Conservation (phyloP, 768 basidiomycete species). For the Trametes meyenii region DNA sequence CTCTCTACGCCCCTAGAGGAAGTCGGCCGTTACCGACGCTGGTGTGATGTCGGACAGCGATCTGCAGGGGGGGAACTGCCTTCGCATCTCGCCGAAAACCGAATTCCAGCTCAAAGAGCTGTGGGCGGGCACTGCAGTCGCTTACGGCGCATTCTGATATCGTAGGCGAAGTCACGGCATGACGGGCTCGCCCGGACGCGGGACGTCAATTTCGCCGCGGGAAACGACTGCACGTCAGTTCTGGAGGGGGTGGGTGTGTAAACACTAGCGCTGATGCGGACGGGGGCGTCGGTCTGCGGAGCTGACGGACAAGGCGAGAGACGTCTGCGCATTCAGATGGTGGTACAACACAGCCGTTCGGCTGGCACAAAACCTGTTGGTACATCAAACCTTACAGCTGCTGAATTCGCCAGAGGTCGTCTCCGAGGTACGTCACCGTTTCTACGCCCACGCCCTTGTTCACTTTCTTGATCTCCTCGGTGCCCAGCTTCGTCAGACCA, state of each 20-base stretch:
- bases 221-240: not conserved
- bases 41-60: not conserved
- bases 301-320: not conserved
- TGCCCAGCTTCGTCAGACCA: conserved; percentile 79
- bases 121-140: not conserved
- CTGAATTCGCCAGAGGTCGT: conserved; percentile 81
- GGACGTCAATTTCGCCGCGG: not conserved
- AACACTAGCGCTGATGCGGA: not conserved
- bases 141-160: not conserved
- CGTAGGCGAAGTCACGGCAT: not conserved
- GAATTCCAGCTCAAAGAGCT: not conserved
- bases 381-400: conserved; percentile 46
- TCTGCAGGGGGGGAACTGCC: not conserved
- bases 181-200: not conserved
- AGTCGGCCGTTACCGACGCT: conserved; percentile 1
- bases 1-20: not conserved
- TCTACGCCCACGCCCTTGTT: conserved; percentile 85
- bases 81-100: conserved; percentile 5
- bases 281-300: not conserved
- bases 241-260: not conserved
- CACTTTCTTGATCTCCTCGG: conserved; percentile 86
- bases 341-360: conserved; percentile 8
- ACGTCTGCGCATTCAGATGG: not conserved
- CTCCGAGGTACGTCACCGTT: conserved; percentile 81
- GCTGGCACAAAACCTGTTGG: conserved; percentile 7